Evolutionary conservation across 2,329 filamentous ascomycete genomes (phyloP), one percentile per base, ranked within the genome.

Genomic region (Colletotrichum agaves): DNA sequence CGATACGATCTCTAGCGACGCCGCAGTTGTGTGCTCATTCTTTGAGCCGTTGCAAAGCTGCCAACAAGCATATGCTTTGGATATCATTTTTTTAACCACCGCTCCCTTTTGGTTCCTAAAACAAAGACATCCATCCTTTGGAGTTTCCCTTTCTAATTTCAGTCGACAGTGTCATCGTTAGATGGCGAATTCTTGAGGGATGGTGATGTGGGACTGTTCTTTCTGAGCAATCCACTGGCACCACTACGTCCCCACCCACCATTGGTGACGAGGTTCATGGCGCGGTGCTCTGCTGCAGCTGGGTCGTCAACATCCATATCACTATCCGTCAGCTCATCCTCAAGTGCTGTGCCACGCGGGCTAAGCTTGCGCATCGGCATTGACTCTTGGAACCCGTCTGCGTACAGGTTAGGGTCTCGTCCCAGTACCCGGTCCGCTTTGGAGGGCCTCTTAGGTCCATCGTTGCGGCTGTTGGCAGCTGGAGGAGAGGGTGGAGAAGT

Each of bases 371-470:
- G 79, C 80, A 87, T 79, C 1, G 81, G 79, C 53, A 84, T 77
- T 35, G 79, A 77, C 43, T 74, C 75, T 31, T 80, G 75, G 55
- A 81, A 79, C 46, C 79, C 79, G 70, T 89, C 85, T 10, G 79
- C 82, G 71, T 88, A 88, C 13, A 86, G 75, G 71, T 82, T 85
- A 11, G 86, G 85, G 65, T 88, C 86, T 4, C 87, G 83, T 39
- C 87, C 87, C 2, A 89, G 80, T 2, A 89, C 78, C 33, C 86
- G 83, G 72, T 89, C 87, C 5, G 87, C 87, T 72, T 89, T 89
- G 73, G 84, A 87, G 12, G 81, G 82, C 6, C 78, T 75, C 63
- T 79, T 78, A 50, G 79, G 79, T 3, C 78, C 78, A 7, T 39
- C 78, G 8, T 31, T 52, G 23, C 47, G 21, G 27, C 69, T 72